Conservation (phyloP, 768 basidiomycete species). For the Pulveroboletus frians region DNA sequence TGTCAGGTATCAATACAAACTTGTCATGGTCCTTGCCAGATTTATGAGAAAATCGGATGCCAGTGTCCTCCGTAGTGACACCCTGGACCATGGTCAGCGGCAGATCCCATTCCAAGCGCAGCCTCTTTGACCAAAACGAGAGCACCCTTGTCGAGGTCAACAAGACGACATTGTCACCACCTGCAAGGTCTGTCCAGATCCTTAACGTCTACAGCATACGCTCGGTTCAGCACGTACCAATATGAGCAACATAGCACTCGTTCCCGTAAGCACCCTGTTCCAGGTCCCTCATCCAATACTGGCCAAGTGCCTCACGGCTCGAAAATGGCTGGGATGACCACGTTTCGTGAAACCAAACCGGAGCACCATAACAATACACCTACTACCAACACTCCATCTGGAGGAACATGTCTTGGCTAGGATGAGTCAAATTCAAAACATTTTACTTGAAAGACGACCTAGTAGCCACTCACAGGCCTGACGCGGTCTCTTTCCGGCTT, state of each 20-base stretch:
- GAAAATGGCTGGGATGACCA: conserved; percentile 66
- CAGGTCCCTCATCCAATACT: conserved; percentile 95
- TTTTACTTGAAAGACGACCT: background rate
- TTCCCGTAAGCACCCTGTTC: conserved; percentile 82
- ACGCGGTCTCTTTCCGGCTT: conserved; percentile 83
- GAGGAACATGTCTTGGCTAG: conserved; percentile 79
- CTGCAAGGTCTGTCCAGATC: conserved; percentile 54
- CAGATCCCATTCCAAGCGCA: conserved; percentile 88
- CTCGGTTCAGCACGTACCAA: conserved; percentile 51
- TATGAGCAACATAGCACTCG: conserved; percentile 88
- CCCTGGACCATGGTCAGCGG: conserved; percentile 83
- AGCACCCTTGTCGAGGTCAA: conserved; percentile 77
- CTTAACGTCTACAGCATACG: conserved; percentile 7
- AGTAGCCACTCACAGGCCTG: conserved; percentile 52
- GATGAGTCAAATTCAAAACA: background rate
- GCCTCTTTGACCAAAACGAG: conserved; percentile 79
- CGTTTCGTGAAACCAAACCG: background rate
- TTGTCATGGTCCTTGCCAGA: conserved; percentile 68
- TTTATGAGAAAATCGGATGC: conserved; percentile 84
- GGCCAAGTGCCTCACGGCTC: conserved; percentile 84
- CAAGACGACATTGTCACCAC: conserved; percentile 73
- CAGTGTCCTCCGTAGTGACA: conserved; percentile 84
- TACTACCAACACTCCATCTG: conserved; percentile 85
- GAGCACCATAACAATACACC: conserved; percentile 24
- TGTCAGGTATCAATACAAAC: conserved; percentile 73